A percentile compares a stretch with the other conserved stretches of the same genome.
These are phyloP conservation scores for Asterochloris sp. DNA, from an alignment of 139 green algal genomes.

Conservation along the genomic window DNA sequence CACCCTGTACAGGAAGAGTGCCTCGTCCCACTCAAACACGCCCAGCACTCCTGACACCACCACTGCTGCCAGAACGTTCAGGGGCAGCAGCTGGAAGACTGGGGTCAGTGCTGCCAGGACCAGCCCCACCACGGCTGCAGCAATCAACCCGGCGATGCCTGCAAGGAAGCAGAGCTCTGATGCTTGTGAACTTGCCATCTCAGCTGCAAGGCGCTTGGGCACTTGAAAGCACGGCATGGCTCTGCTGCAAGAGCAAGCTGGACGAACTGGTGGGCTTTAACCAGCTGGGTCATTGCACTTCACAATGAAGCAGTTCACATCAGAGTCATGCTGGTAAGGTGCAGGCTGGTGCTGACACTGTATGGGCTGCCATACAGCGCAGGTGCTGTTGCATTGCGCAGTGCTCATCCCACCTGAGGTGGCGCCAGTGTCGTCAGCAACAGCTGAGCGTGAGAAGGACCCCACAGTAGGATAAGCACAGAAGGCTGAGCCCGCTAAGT, in stretches of 20 bases:
- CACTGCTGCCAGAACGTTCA: conserved; percentile 60
- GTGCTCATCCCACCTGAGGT: conserved; percentile 28
- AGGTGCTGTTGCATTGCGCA: too few species aligned
- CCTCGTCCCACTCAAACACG: conserved; percentile 53
- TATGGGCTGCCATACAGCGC: too few species aligned
- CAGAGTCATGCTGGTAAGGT: too few species aligned
- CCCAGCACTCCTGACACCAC: conserved; percentile 48
- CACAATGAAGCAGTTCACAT: too few species aligned
- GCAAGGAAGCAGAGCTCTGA: neutral
- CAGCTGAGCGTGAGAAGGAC: conserved; percentile 68
- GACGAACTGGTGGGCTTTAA: too few species aligned
- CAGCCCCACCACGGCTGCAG: conserved; percentile 44
- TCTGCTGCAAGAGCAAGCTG: too few species aligned
- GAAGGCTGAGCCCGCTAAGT: conserved; percentile 68
- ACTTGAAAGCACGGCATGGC: neutral
- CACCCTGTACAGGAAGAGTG: conserved; percentile 30
- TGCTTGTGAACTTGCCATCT: neutral
- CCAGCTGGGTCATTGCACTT: too few species aligned
- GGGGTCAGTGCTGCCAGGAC: conserved; percentile 59
- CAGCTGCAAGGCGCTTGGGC: neutral
- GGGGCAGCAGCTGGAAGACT: conserved; percentile 54
- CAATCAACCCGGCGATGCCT: conserved; percentile 22
- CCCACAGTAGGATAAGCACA: conserved; percentile 64
- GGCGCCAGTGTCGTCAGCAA: conserved; percentile 53
- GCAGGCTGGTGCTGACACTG: too few species aligned